Base-by-base conservation (phyloP, 805 yeast species). In the Maudiozyma turicensis region DNA sequence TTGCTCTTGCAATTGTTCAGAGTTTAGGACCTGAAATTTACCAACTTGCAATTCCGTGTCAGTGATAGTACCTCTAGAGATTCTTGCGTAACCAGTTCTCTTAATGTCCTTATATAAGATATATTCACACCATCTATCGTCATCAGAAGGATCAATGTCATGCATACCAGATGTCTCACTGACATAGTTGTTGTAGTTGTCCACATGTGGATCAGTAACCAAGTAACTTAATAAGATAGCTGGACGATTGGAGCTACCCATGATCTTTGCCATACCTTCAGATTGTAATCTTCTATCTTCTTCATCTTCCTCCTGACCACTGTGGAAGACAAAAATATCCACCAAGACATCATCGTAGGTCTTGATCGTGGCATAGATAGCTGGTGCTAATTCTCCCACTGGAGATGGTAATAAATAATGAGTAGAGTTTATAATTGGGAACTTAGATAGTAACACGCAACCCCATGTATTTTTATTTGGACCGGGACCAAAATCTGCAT, bases 381-480 rank as follows among this genome's bases (percentile, higher is more conserved):
- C 98, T 5, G 99, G 99, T 0, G 99, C 99, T 48, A 93, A 74
- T 72, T 93, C 99, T 14, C 99, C 99, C 33, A 86, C 96, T 1
- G 99, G 99, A 6, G 96, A 86, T 4, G 99, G 99, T 49, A 91
- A 71, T 57, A 93, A 73, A 64, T 90, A 95, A 65, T 93, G 99
- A 1, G 89, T 81, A 3, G 97, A 88, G 60, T 84, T 79, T 49
- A 93, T 58, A 53, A 93, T 93, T 32, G 99, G 99, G 76, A 91
- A 93, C 63, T 90, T 88, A 20, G 97, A 90, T 55, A 93, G 72
- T 52, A 93, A 73, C 1, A 93, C 93, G 45, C 90, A 84, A 40
- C 99, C 99, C 99, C 99, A 93, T 0, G 99, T 93, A 70, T 93
- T 98, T 66, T 90, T 84, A 65, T 89, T 87, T 48, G 98, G 97